phyloP scores from a whole-genome alignment of 306 rosid species.

The cucumber (Cucumis sativus) region Cucumber_9930_V3 NC_026658.2:17627501-17628000 shows the following conservation, averaged over 20 bases:
- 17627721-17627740: constrained; percentile 90
- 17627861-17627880: constrained; percentile 68
- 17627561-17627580: constrained; percentile 16
- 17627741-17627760: constrained; percentile 18
- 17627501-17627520: constrained; percentile 39
- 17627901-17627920: constrained; percentile 33
- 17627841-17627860: constrained; percentile 59
- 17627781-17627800: constrained; percentile 1
- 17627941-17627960: constrained; percentile 78
- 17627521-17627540: constrained; percentile 8
- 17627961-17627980: constrained; percentile 82
- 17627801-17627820: neutral
- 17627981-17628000: constrained; percentile 37
- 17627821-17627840: constrained; percentile 69
- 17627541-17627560: constrained; percentile 11
- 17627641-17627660: constrained; percentile 73
- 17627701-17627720: constrained; percentile 59
- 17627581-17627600: constrained; percentile 67
- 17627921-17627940: constrained; percentile 83
- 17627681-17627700: constrained; percentile 44
- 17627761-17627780: neutral
- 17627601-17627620: constrained; percentile 57
- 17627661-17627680: constrained; percentile 49
- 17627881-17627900: constrained; percentile 56
- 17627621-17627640: constrained; percentile 86